Conservation (phyloP, 108 stramenopile genomes). For the Mayamaea pseudoterrestris region DNA sequence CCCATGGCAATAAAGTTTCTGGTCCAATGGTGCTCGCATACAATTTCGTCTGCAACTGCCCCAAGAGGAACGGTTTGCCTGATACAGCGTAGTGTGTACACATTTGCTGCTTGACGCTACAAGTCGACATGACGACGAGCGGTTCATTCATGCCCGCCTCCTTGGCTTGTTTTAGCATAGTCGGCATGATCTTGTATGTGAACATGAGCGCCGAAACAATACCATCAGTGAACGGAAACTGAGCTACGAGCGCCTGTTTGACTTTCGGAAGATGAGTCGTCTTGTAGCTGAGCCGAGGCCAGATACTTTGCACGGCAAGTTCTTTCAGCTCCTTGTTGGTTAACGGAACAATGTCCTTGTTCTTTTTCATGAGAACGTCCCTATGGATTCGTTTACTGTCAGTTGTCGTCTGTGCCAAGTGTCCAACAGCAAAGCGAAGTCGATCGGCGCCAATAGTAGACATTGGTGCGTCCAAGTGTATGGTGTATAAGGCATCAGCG, state of each 20-base stretch:
- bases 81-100: conserved; percentile 60
- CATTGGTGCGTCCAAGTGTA: conserved; percentile 47
- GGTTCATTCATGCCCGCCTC: conserved; percentile 18
- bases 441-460: conserved; percentile 23
- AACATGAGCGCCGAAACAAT: conserved; percentile 48
- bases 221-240: conserved; percentile 60
- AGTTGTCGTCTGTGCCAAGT: conserved; percentile 8
- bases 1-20: too few relatives aligned
- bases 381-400: not conserved
- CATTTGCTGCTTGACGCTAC: conserved; percentile 45
- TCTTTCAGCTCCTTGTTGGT: conserved; percentile 3
- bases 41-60: conserved; percentile 17
- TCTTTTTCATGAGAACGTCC: not conserved
- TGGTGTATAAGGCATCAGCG: conserved; percentile 41
- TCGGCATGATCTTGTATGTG: conserved; percentile 55
- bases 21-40: too few relatives aligned
- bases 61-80: conserved; percentile 39
- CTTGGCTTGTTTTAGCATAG: conserved; percentile 38
- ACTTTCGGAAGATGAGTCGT: conserved; percentile 35
- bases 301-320: conserved; percentile 8
- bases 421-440: conserved; percentile 45
- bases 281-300: conserved; percentile 15
- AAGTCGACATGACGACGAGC: conserved; percentile 37
- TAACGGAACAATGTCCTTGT: conserved; percentile 5
- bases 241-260: conserved; percentile 30